These are phyloP conservation scores for Ophioceras dolichostomum DNA, from an alignment of 2,329 filamentous ascomycete species.

Conservation along the genomic window DNA sequence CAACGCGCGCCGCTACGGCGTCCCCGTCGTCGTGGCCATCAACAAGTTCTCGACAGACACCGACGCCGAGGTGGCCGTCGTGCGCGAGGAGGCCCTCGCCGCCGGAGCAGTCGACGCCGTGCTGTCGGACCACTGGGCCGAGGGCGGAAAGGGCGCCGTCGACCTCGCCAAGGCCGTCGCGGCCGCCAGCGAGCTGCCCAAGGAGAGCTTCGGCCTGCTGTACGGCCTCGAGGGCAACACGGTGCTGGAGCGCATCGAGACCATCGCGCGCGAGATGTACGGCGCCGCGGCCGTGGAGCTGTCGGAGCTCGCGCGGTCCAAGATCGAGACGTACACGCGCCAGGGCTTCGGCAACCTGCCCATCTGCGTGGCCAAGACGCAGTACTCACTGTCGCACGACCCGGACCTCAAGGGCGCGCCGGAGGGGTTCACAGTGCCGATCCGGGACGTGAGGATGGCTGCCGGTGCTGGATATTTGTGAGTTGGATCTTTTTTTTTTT, in stretches of 20 bases:
- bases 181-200: conserved; percentile 68
- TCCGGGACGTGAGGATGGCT: conserved; percentile 86
- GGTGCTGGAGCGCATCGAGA: conserved; percentile 80
- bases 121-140: conserved; percentile 90
- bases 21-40: conserved; percentile 92
- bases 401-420: conserved; percentile 90
- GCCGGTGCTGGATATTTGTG: conserved; percentile 86
- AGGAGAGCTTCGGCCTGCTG: conserved; percentile 68
- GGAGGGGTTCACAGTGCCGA: conserved; percentile 86
- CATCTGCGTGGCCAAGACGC: conserved; percentile 96
- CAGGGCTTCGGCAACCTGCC: conserved; percentile 90
- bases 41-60: conserved; percentile 95
- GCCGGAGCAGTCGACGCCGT: conserved; percentile 93
- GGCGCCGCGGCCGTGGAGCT: conserved; percentile 84
- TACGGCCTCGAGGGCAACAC: conserved; percentile 62
- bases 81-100: conserved; percentile 81
- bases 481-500: conserved; percentile 21
- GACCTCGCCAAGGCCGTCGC: conserved; percentile 83
- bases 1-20: conserved; percentile 79
- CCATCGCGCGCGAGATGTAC: conserved; percentile 86
- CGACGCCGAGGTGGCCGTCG: conserved; percentile 76
- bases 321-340: conserved; percentile 86
- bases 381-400: conserved; percentile 93
- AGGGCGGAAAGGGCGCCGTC: conserved; percentile 81
- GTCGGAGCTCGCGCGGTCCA: conserved; percentile 86